A percentile compares a stretch with the other conserved stretches of the same genome.
These are phyloP conservation scores for Hondaea fermentalgiana DNA, from an alignment of 108 stramenopile genomes.

Conservation along the genomic window DNA sequence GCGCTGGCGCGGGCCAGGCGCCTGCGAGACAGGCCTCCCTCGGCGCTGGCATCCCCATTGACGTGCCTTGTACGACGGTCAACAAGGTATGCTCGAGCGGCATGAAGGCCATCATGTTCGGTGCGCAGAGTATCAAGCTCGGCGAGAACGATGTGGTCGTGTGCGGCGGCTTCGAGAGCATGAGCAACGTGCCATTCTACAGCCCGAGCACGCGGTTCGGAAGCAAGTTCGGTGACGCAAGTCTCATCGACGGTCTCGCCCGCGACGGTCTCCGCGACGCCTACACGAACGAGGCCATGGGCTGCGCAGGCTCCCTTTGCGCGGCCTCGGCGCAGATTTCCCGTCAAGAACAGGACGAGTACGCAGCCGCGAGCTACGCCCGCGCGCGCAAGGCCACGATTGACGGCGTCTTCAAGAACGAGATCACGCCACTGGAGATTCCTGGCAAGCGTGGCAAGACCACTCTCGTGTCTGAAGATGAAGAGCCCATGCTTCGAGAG, in stretches of 20 bases:
- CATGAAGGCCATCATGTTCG: slow-evolving; percentile 69
- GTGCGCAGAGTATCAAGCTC: slow-evolving; percentile 29
- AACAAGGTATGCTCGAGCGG: slow-evolving; percentile 96
- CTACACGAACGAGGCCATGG: slow-evolving; percentile 94
- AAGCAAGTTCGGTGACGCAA: slow-evolving; percentile 58
- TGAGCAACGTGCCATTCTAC: slow-evolving; percentile 91
- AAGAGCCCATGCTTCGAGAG: slow-evolving; percentile 68
- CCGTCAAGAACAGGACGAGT: slow-evolving; percentile 84
- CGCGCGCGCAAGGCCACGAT: slow-evolving; percentile 61
- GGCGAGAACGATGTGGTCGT: slow-evolving; percentile 54
- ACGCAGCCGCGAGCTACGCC: slow-evolving; percentile 68
- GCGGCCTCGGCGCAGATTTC: slow-evolving; percentile 60
- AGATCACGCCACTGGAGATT: slow-evolving; percentile 55
- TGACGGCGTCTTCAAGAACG: slow-evolving; percentile 64
- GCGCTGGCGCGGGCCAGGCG: slow-evolving; percentile 88
- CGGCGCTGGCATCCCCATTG: slow-evolving; percentile 46
- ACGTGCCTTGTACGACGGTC: slow-evolving; percentile 53
- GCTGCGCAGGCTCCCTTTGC: slow-evolving; percentile 84
- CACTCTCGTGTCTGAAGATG: slow-evolving; percentile 56
- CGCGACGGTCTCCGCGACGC: slow-evolving; percentile 90
- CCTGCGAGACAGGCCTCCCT: slow-evolving; percentile 67
- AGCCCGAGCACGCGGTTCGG: slow-evolving; percentile 59
- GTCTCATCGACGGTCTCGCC: slow-evolving; percentile 70
- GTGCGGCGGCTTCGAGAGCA: slow-evolving; percentile 90
- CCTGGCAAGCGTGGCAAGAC: slow-evolving; percentile 40